Conservation (phyloP, 202 grass and related monocot genomes). For the Schoenoplectus triqueter region DNA sequence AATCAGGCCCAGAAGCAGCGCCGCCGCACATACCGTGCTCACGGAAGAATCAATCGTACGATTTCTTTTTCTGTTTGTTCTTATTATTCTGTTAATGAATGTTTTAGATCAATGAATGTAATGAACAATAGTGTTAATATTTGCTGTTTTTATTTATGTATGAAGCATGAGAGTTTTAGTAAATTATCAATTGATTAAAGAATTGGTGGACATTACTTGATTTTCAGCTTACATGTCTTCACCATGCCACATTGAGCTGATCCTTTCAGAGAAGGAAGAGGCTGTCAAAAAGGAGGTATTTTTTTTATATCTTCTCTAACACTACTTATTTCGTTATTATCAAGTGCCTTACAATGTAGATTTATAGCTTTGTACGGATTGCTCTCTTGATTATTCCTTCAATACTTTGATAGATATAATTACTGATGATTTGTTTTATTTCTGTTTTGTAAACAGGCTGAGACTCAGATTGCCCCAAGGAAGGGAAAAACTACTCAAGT, state of each 20-base stretch:
- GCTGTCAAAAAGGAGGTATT: constrained; percentile 75
- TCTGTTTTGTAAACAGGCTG: constrained; percentile 28
- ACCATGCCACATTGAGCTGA: constrained; percentile 84
- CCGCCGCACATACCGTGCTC: constrained; percentile 74
- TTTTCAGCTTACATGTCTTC: constrained; percentile 84
- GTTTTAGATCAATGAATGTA: background rate
- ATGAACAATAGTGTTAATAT: background rate
- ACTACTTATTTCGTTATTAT: background rate
- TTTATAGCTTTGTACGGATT: background rate
- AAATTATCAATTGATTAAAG: too few relatives aligned
- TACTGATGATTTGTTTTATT: background rate
- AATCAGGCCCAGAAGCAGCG: constrained; percentile 91
- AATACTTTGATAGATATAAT: background rate
- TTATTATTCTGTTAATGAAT: background rate
- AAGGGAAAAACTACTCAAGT: constrained; percentile 29
- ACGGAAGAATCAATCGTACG: constrained; percentile 79
- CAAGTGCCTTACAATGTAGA: background rate
- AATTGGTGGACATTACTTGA: background rate
- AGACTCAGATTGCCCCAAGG: constrained; percentile 37
- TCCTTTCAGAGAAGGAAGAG: constrained; percentile 91
- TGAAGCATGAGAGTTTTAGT: too few relatives aligned
- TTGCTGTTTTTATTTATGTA: background rate
- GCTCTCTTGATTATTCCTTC: background rate
- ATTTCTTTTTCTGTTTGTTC: background rate
- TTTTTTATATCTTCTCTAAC: background rate